Conservation (phyloP, 108 stramenopile genomes). For the Fragilariopsis cylindrus region DNA sequence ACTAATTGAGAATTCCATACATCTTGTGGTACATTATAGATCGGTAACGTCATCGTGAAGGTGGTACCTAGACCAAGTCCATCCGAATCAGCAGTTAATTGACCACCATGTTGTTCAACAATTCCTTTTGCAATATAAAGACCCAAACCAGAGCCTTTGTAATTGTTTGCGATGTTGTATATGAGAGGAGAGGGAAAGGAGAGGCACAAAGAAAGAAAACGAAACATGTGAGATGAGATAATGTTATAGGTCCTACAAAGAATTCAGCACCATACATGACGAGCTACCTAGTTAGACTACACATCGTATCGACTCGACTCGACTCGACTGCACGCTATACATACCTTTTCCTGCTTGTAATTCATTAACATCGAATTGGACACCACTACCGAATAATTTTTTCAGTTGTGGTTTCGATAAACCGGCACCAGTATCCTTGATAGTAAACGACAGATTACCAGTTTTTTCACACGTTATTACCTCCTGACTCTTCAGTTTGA, state of each 20-base stretch:
- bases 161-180: background rate
- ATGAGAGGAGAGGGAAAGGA: too few relatives aligned
- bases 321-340: conserved; percentile 43
- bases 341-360: conserved; percentile 53
- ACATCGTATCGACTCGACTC: conserved; percentile 36
- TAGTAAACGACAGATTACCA: conserved; percentile 29
- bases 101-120: conserved; percentile 46
- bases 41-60: conserved; percentile 44
- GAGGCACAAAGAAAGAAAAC: too few relatives aligned
- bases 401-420: conserved; percentile 35
- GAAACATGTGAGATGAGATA: conserved; percentile 1
- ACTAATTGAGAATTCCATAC: background rate
- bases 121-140: conserved; percentile 54
- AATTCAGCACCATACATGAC: conserved; percentile 29
- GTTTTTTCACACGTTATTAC: conserved; percentile 6
- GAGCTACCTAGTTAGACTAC: conserved; percentile 33
- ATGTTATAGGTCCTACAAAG: conserved; percentile 27
- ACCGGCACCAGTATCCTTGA: conserved; percentile 52
- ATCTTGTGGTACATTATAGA: conserved; percentile 24
- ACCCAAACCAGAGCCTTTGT: conserved; percentile 58
- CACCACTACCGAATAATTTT: conserved; percentile 42
- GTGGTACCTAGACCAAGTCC: conserved; percentile 38
- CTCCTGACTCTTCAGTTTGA: conserved; percentile 20
- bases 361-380: conserved; percentile 54
- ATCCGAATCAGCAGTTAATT: conserved; percentile 33